phyloP scores from a whole-genome alignment of 208 protist genomes.

The Leishmania mexicana region DNA sequence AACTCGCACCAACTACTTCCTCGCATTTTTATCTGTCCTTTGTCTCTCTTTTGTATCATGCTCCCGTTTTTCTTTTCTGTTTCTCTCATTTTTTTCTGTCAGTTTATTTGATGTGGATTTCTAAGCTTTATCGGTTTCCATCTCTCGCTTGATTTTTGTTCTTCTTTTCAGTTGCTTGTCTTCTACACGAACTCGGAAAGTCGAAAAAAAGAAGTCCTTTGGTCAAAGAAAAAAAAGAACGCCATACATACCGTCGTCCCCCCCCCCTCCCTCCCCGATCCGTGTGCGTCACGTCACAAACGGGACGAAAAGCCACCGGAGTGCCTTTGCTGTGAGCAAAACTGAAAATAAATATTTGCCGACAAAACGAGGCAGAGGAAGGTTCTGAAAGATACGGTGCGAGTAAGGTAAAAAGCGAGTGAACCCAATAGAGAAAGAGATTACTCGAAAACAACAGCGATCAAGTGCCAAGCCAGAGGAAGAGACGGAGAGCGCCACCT shows the following conservation, averaged over 20 bases:
- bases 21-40: neutral
- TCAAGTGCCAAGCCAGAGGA: neutral
- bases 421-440: neutral
- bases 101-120: neutral
- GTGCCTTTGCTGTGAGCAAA: neutral
- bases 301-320: neutral
- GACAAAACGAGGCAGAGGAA: too few species aligned
- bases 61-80: neutral
- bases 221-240: neutral
- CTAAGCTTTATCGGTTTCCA: neutral
- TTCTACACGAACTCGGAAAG: neutral
- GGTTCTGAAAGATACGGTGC: neutral
- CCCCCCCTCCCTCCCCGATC: neutral
- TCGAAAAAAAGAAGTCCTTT: neutral
- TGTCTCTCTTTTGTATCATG: neutral
- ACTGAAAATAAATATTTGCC: neutral
- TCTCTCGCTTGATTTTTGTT: neutral
- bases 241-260: neutral
- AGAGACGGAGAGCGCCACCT: neutral
- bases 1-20: conserved; percentile 34
- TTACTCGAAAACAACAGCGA: neutral
- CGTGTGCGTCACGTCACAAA: neutral
- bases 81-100: neutral
- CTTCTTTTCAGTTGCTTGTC: neutral
- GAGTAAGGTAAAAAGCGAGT: neutral